A percentile compares a stretch with the other conserved stretches of the same genome.
These are phyloP conservation scores for Diatrype stigma DNA, from an alignment of 2,329 filamentous ascomycete genomes.

Conservation along the genomic window DNA sequence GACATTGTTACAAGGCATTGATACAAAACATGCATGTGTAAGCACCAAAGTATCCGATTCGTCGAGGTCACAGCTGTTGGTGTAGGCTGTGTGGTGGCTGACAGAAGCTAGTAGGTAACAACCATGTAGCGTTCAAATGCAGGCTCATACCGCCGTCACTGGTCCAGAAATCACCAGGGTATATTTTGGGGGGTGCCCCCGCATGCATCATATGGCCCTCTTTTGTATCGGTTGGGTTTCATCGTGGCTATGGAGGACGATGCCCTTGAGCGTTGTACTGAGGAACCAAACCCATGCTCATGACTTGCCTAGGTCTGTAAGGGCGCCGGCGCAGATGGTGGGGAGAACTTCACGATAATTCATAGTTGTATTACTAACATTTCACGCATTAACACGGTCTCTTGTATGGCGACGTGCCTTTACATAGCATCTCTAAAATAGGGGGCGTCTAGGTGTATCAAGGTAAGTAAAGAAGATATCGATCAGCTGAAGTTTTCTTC, in stretches of 20 bases:
- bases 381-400: no score
- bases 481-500: not conserved
- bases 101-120: not conserved
- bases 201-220: not conserved
- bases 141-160: not conserved
- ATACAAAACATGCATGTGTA: no score
- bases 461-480: not conserved
- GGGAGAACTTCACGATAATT: not conserved
- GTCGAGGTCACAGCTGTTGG: not conserved
- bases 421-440: no score
- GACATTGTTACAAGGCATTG: not conserved
- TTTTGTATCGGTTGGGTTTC: not conserved
- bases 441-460: no score
- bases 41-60: not conserved
- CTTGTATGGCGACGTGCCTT: no score
- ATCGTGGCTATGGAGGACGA: not conserved
- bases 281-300: not conserved
- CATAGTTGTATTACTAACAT: no score
- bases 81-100: not conserved
- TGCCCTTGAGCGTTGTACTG: not conserved
- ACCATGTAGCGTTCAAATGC: not conserved
- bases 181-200: not conserved
- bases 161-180: not conserved
- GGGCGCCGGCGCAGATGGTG: not conserved
- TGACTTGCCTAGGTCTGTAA: not conserved